These are phyloP conservation scores for Plasmodium vinckei DNA, from an alignment of 169 alveolate species.

Conservation along the genomic window DNA sequence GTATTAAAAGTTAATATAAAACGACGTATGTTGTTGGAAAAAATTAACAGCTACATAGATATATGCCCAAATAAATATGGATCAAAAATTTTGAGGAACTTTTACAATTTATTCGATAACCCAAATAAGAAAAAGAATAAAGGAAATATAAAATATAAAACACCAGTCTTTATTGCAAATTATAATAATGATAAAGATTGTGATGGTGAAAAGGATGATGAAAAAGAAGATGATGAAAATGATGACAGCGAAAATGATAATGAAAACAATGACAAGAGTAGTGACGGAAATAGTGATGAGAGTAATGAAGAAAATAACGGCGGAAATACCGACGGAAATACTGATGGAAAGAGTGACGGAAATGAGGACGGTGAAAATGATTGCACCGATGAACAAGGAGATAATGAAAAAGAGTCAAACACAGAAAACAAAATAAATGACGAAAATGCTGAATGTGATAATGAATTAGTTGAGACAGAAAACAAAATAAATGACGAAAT, in stretches of 20 bases:
- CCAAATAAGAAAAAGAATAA: neutral
- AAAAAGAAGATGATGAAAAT: neutral
- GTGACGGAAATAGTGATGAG: neutral
- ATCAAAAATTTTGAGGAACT: constrained; percentile 4
- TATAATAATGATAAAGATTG: neutral
- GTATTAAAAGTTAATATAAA: constrained; percentile 28
- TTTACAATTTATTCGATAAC: constrained; percentile 14
- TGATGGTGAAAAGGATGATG: neutral
- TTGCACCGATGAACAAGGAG: neutral
- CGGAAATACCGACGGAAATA: neutral
- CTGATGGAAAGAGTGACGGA: neutral
- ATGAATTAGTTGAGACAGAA: neutral
- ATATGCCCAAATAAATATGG: constrained; percentile 32
- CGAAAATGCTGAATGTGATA: neutral
- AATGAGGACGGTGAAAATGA: neutral
- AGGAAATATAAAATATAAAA: neutral
- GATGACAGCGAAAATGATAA: neutral
- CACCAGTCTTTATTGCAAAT: constrained; percentile 20
- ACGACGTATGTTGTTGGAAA: constrained; percentile 5
- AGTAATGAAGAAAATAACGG: neutral
- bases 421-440: neutral
- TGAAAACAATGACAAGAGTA: neutral
- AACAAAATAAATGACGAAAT: neutral
- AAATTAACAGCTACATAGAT: constrained; percentile 6
- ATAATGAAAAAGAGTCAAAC: constrained; percentile 2